These are phyloP conservation scores for Pezicula radicicola DNA, from an alignment of 2,329 filamentous ascomycete genomes.

Conservation along the genomic window DNA sequence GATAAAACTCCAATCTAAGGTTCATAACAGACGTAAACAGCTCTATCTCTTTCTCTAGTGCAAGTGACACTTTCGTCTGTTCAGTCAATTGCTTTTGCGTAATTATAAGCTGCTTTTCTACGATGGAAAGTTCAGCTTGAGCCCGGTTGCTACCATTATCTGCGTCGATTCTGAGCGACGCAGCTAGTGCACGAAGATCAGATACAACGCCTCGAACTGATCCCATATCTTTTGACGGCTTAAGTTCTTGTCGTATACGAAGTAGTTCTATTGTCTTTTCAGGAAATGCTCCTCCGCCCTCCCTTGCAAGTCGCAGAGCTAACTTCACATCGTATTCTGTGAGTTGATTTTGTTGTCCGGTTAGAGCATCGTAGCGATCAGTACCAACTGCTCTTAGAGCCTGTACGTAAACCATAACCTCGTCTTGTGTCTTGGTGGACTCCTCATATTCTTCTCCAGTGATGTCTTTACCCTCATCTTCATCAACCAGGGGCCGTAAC, in stretches of 20 bases:
- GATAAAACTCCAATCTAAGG: constrained; percentile 81
- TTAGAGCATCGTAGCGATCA: constrained; percentile 74
- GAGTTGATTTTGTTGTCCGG: constrained; percentile 73
- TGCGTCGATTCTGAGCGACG: constrained; percentile 56
- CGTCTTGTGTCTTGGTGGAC: constrained; percentile 83
- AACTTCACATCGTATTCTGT: constrained; percentile 68
- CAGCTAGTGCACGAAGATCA: constrained; percentile 63
- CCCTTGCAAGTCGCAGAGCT: constrained; percentile 57
- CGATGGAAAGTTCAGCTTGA: constrained; percentile 60
- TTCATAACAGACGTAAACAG: constrained; percentile 80
- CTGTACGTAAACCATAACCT: constrained; percentile 84
- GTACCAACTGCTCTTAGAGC: constrained; percentile 71
- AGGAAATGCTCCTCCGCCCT: constrained; percentile 69
- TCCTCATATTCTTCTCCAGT: constrained; percentile 90
- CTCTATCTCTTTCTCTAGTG: constrained; percentile 68
- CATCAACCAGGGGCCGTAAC: constrained; percentile 74
- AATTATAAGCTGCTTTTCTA: constrained; percentile 58
- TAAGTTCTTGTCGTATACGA: constrained; percentile 41
- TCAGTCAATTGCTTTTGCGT: constrained; percentile 51
- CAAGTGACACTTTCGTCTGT: constrained; percentile 46
- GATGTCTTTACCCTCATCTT: constrained; percentile 70
- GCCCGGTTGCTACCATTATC: constrained; percentile 52
- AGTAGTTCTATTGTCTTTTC: constrained; percentile 55
- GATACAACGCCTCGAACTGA: constrained; percentile 71
- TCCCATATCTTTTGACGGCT: constrained; percentile 45